phyloP scores from a whole-genome alignment of 768 basidiomycete genomes.

The Phaffia tasmanica region DNA sequence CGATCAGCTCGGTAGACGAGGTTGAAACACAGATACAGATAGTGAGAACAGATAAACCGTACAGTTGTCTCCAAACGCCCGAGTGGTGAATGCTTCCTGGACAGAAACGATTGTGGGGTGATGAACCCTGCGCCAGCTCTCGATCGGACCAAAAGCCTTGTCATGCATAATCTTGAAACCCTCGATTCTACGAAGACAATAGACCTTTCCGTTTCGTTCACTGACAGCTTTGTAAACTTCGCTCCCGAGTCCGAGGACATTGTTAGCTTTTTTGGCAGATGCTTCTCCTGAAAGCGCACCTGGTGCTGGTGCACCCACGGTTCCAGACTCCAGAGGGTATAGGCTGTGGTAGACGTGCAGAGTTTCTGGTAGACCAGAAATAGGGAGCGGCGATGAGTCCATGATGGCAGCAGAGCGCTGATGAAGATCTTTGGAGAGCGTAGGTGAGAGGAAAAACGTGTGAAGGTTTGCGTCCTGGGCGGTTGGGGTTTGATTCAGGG shows the following conservation, averaged over 20 bases:
- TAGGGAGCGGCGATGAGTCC: conserved; percentile 34
- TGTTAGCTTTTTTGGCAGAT: conserved; percentile 27
- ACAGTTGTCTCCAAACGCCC: conserved; percentile 87
- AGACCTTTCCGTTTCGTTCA: conserved; percentile 61
- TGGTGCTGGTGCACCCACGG: conserved; percentile 36
- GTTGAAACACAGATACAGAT: conserved; percentile 4
- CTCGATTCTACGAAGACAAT: conserved; percentile 73
- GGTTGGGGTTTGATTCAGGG: conserved; percentile 28
- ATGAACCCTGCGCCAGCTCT: conserved; percentile 68
- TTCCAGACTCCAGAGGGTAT: conserved; percentile 53
- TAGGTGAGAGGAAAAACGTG: conserved; percentile 75
- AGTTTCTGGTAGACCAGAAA: conserved; percentile 52
- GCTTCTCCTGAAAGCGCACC: conserved; percentile 46
- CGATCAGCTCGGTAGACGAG: neutral
- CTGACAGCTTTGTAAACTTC: conserved; percentile 73
- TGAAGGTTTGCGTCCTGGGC: conserved; percentile 27
- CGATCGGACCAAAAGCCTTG: conserved; percentile 66
- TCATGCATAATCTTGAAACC: conserved; percentile 75
- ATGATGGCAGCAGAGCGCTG: conserved; percentile 44
- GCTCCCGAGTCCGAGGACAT: conserved; percentile 68
- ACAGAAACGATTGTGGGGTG: conserved; percentile 79
- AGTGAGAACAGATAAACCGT: conserved; percentile 32
- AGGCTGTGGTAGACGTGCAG: conserved; percentile 83
- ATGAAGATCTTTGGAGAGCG: conserved; percentile 52
- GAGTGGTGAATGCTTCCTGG: conserved; percentile 88